phyloP scores from a whole-genome alignment of 2,329 filamentous ascomycete species.

The Coccinonectria pachysandricola region DNA sequence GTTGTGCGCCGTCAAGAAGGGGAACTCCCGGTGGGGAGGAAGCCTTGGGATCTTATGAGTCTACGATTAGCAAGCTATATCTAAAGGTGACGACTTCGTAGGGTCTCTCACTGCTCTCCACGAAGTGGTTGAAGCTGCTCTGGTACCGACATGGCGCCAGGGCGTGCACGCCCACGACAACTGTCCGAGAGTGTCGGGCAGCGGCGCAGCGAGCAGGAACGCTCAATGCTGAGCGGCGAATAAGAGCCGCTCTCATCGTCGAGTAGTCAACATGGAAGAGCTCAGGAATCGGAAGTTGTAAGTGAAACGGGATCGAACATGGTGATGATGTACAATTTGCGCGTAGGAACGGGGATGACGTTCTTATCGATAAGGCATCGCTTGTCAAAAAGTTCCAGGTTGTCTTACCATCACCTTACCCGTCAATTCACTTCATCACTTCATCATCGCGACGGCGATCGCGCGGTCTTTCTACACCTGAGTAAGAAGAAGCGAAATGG shows the following conservation, averaged over 20 bases:
- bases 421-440: constrained; percentile 3
- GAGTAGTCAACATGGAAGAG: constrained; percentile 13
- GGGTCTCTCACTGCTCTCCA: constrained; percentile 22
- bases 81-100: too few species aligned
- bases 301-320: constrained; percentile 6
- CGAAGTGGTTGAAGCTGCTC: constrained; percentile 28
- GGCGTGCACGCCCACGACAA: constrained; percentile 2
- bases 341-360: constrained; percentile 6
- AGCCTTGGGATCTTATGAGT: too few species aligned
- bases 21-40: constrained; percentile 8
- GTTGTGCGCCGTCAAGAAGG: constrained; percentile 12
- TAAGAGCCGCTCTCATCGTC: constrained; percentile 23
- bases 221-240: constrained; percentile 15
- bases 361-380: constrained; percentile 14
- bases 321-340: constrained; percentile 2
- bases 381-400: constrained; percentile 5
- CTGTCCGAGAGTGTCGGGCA: constrained; percentile 1
- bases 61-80: too few species aligned
- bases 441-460: constrained; percentile 1
- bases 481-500: constrained; percentile 24
- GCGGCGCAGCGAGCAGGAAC: not conserved
- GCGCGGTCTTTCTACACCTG: too few species aligned
- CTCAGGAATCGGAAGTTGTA: constrained; percentile 3
- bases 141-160: constrained; percentile 17
- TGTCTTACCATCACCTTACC: constrained; percentile 4